Base-by-base conservation (phyloP, 2,329 filamentous ascomycete genomes). In the Ascocoryne sarcoides region DNA sequence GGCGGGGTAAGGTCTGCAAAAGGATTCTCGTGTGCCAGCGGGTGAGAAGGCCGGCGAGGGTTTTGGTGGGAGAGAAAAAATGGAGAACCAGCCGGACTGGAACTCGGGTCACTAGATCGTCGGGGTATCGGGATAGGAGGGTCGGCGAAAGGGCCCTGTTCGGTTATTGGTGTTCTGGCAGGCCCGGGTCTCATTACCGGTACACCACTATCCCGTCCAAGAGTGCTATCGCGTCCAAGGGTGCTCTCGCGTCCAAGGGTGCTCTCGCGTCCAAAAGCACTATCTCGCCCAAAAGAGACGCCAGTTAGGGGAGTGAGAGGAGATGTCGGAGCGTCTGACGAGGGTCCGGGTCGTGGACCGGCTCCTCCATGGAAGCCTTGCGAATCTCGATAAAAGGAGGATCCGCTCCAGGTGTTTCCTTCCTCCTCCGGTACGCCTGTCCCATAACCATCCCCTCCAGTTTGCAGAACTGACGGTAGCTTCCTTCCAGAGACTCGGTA, bases 101-200 rank as follows among this genome's bases (percentile, higher is more conserved):
- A 12, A 26, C 23, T 26, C 23, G 12, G 7, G 12, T 26, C 23
- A 26, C 23, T 26, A 26, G 23, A 12, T 26, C 23, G 23, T 7
- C 23, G 26, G 10, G 29, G 29, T 15, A 48, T 34, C 19, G 50
- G 46, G 7, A 43, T 39, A 9, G 49, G 47, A 19, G 30, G 10
- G 15, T 37, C 16, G 15, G 45, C 31, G 32, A 73, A 73, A 0
- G 72, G 71, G 17, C 65, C 68, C 36, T 70, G 65, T 43, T 75
- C 70, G 42, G 73, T 71, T 12, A 82, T 63, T 1, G 79, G 74
- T 3, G 75, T 78, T 39, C 77, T 71, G 14, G 73, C 76, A 12
- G 80, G 80, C n/a, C 79, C 75, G n/a, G 75, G 70, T 46, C 77
- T 69, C 55, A 79, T 70, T 21, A 79, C 65, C n/a, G 73, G 69